A percentile compares a stretch with the other conserved stretches of the same genome.
Evolutionary conservation across 306 rosid species (phyloP).

Genomic region (Dalbergia cultrata): DNA sequence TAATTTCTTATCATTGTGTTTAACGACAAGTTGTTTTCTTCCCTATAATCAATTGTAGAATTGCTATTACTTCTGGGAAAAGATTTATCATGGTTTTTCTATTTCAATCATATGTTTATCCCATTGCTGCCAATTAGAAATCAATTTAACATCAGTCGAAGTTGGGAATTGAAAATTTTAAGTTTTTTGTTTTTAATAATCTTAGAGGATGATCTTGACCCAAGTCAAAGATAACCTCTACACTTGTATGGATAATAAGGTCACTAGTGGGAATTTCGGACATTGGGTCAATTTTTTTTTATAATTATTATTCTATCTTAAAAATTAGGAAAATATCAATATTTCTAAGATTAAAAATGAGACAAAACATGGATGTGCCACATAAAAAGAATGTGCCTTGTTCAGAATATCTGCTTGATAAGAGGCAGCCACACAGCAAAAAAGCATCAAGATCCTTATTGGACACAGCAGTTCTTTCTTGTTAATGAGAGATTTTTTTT

Average conservation of each 20-base stretch:
- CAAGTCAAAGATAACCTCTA: no score
- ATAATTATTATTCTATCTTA: no score
- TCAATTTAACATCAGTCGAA: conserved; percentile 10
- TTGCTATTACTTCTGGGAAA: not conserved
- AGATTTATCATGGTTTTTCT: not conserved
- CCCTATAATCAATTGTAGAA: not conserved
- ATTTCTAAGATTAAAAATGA: not conserved
- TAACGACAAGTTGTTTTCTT: not conserved
- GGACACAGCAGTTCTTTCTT: not conserved
- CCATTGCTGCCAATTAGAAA: conserved; percentile 13
- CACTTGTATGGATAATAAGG: no score
- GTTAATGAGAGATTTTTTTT: not conserved
- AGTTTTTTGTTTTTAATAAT: not conserved
- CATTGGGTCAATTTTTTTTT: no score
- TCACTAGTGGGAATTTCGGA: no score
- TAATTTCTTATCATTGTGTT: not conserved
- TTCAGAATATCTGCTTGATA: conserved; percentile 13
- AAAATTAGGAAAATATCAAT: conserved; percentile 15
- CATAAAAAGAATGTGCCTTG: conserved; percentile 40
- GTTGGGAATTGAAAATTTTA: not conserved
- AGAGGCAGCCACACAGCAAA: conserved; percentile 12
- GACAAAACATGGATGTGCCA: conserved; percentile 29
- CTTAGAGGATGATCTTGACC: no score
- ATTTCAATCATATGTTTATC: not conserved
- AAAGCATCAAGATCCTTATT: conserved; percentile 8